These are phyloP conservation scores for Amphirosellinia nigrospora DNA, from an alignment of 495 filamentous ascomycete species.

Conservation along the genomic window DNA sequence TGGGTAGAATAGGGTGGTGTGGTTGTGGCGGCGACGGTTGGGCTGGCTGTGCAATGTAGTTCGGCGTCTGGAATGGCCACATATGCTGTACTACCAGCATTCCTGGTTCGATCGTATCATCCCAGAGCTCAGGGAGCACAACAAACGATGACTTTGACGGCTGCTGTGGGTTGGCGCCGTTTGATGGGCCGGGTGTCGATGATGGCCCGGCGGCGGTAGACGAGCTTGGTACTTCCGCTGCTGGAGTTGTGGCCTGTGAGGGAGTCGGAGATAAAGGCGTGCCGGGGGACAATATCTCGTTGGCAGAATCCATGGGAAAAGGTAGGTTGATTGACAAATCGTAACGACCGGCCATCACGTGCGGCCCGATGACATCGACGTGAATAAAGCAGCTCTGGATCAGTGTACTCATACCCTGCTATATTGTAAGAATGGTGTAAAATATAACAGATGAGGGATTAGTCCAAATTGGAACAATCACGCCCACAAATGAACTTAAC, in stretches of 20 bases:
- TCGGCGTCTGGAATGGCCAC: conserved; percentile 73
- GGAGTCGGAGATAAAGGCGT: background rate
- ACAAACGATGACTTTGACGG: conserved; percentile 42
- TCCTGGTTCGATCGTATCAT: conserved; percentile 57
- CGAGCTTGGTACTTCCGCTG: conserved; percentile 10
- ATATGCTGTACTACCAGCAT: conserved; percentile 89
- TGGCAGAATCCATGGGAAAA: conserved; percentile 23
- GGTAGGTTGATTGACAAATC: conserved; percentile 50
- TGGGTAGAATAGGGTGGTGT: background rate
- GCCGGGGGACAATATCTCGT: conserved; percentile 15
- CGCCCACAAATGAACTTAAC: background rate
- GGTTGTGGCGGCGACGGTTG: conserved; percentile 27
- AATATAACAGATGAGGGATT: background rate
- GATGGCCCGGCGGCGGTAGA: conserved; percentile 23
- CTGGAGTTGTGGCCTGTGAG: background rate
- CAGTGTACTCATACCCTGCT: conserved; percentile 61
- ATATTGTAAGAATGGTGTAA: background rate
- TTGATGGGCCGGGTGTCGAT: conserved; percentile 15
- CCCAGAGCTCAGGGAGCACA: conserved; percentile 59
- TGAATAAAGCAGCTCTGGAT: conserved; percentile 56
- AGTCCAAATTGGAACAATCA: background rate
- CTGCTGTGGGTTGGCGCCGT: conserved; percentile 17
- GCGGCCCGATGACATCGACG: conserved; percentile 53
- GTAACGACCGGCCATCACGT: conserved; percentile 56
- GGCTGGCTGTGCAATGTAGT: conserved; percentile 34